These are phyloP conservation scores for Colletotrichum sp. DNA, from an alignment of 2,329 filamentous ascomycete genomes.

Conservation along the genomic window DNA sequence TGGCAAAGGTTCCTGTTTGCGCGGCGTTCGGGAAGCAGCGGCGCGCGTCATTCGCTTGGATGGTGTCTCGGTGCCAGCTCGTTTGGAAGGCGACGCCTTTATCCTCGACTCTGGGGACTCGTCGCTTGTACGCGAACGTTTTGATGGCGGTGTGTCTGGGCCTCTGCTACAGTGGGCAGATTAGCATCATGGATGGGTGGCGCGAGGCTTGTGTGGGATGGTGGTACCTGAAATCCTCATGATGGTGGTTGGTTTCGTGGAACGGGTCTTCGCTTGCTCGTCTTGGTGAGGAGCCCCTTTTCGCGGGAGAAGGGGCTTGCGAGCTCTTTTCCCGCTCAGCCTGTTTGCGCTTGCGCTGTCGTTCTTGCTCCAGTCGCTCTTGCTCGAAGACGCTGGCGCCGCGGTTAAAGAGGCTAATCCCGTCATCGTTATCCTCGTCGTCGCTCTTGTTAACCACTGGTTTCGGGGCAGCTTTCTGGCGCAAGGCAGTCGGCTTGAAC, in stretches of 20 bases:
- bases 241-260: conserved; percentile 28
- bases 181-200: conserved; percentile 19
- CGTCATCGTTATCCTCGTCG: conserved; percentile 38
- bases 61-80: conserved; percentile 1
- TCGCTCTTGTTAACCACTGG: conserved; percentile 20
- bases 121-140: conserved; percentile 33
- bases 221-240: background rate
- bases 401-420: conserved; percentile 54
- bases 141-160: conserved; percentile 40
- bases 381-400: conserved; percentile 54
- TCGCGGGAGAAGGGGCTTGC: conserved; percentile 2
- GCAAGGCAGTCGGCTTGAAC: conserved; percentile 54
- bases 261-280: background rate
- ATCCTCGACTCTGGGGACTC: conserved; percentile 12
- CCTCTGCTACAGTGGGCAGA: conserved; percentile 26
- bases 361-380: conserved; percentile 40
- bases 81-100: conserved; percentile 3
- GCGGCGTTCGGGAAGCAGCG: conserved; percentile 15
- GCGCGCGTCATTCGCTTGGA: conserved; percentile 11
- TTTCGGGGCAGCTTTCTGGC: conserved; percentile 33
- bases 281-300: background rate
- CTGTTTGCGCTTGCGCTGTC: conserved; percentile 22
- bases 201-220: background rate
- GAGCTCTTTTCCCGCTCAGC: conserved; percentile 10
- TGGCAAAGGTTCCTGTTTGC: conserved; percentile 5